phyloP scores from a whole-genome alignment of 345 rosid genomes.

The Arabidopsis thaliana region DNA sequence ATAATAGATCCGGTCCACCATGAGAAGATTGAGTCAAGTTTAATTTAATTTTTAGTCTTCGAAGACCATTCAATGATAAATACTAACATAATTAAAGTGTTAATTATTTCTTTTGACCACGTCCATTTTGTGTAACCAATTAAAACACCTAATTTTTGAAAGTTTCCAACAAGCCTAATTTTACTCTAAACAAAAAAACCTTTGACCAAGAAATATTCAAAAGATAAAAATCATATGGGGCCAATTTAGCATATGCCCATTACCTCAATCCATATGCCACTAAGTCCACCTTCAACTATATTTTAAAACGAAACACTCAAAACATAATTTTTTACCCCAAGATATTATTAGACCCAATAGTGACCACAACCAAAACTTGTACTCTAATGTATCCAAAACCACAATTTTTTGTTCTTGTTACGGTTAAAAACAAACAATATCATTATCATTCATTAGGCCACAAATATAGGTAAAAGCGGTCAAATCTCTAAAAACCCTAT shows the following conservation, averaged over 20 bases:
- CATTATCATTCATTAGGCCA: conserved; percentile 2
- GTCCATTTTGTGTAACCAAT: conserved; percentile 27
- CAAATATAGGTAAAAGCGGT: conserved; percentile 20
- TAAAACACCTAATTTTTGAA: conserved; percentile 11
- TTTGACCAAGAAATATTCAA: conserved; percentile 35
- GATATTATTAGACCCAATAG: background rate
- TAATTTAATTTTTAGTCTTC: conserved; percentile 35
- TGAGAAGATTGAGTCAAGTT: conserved; percentile 39
- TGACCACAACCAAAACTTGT: conserved; percentile 9
- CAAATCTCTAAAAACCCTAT: background rate
- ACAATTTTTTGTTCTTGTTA: background rate
- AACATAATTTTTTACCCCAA: conserved; percentile 11
- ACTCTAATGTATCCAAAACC: background rate
- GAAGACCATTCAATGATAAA: conserved; percentile 16
- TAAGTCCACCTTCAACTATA: conserved; percentile 22
- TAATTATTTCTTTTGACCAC: conserved; percentile 24
- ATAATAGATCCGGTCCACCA: conserved; percentile 44
- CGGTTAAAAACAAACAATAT: background rate
- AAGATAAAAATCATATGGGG: background rate
- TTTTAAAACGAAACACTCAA: background rate
- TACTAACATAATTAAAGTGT: background rate
- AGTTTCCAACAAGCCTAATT: conserved; percentile 10
- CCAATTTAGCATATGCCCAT: conserved; percentile 29
- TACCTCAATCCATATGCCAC: conserved; percentile 13
- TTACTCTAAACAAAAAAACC: conserved; percentile 7